Conservation (phyloP, 164 flowering plant species). For the Nelumbo lutea region DNA sequence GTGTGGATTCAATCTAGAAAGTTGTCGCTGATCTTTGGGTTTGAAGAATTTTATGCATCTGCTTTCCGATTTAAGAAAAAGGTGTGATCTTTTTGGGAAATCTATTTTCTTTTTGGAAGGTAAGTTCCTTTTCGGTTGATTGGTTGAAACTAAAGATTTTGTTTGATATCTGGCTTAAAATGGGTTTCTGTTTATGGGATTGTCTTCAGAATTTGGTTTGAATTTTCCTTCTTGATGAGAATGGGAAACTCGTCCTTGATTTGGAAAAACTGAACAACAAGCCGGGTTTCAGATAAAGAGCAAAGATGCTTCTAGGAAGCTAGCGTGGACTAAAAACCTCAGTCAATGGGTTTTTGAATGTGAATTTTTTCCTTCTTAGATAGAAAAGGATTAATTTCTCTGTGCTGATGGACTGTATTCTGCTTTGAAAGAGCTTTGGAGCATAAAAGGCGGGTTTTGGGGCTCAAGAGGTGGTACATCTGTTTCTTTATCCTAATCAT, state of each 20-base stretch:
- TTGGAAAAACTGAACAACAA: slow-evolving; percentile 1
- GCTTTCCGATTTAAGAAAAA: not conserved
- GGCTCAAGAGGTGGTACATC: slow-evolving; percentile 7
- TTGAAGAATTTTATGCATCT: not conserved
- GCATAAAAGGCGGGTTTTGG: not conserved
- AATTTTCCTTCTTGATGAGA: slow-evolving; percentile 7
- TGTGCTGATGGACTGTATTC: slow-evolving; percentile 10
- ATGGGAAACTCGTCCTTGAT: slow-evolving; percentile 3
- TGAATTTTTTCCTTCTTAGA: slow-evolving; percentile 5
- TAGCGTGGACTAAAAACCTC: not conserved
- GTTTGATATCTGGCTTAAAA: slow-evolving; percentile 8
- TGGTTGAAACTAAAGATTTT: slow-evolving; percentile 4
- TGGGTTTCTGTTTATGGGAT: slow-evolving; percentile 13
- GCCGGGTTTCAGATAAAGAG: not conserved
- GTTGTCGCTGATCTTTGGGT: not conserved
- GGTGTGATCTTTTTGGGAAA: not conserved
- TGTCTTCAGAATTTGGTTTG: slow-evolving; percentile 7
- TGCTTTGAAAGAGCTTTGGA: slow-evolving; percentile 12
- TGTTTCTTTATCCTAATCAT: slow-evolving; percentile 17
- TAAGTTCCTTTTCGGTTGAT: not conserved
- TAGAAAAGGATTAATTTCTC: slow-evolving; percentile 1
- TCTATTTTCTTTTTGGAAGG: not conserved
- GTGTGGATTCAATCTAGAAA: not conserved
- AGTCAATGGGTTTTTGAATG: slow-evolving; percentile 4
- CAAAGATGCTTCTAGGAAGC: not conserved